phyloP scores from a whole-genome alignment of 768 basidiomycete species.

The Chalciporus sphaerocephalus region DNA sequence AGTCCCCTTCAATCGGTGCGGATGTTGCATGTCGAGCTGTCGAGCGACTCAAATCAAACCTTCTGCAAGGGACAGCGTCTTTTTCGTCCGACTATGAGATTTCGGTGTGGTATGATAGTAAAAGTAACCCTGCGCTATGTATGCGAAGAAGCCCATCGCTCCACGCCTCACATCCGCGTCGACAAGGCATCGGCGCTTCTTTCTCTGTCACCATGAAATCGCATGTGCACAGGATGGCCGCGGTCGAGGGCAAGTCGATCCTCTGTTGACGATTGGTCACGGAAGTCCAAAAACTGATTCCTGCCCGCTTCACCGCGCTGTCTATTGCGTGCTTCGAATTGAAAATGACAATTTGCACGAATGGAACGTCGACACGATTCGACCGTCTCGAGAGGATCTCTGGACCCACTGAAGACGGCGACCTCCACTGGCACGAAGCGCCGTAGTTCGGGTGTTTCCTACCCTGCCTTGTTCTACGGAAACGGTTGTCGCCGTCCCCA shows the following conservation, averaged over 20 bases:
- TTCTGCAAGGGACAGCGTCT: neutral
- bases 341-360: constrained; percentile 26
- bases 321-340: constrained; percentile 28
- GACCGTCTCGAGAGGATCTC: neutral
- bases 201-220: constrained; percentile 19
- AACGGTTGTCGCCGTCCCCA: constrained; percentile 15
- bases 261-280: constrained; percentile 18
- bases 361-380: constrained; percentile 5
- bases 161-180: constrained; percentile 20
- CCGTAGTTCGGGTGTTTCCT: neutral
- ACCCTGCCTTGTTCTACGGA: constrained; percentile 1
- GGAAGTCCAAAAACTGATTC: constrained; percentile 8
- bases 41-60: too few species aligned
- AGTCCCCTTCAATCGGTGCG: constrained; percentile 4
- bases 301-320: constrained; percentile 13
- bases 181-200: constrained; percentile 19
- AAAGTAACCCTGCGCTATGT: neutral
- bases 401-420: neutral
- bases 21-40: constrained; percentile 20
- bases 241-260: constrained; percentile 24
- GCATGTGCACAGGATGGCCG: constrained; percentile 30
- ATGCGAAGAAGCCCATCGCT: constrained; percentile 8
- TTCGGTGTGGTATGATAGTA: too few species aligned
- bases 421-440: constrained; percentile 19
- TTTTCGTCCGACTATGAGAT: too few species aligned